Evolutionary conservation across 257 asterid genomes (phyloP), one percentile per base, ranked within the genome.

Genomic region (Scutellaria galericulata): DNA sequence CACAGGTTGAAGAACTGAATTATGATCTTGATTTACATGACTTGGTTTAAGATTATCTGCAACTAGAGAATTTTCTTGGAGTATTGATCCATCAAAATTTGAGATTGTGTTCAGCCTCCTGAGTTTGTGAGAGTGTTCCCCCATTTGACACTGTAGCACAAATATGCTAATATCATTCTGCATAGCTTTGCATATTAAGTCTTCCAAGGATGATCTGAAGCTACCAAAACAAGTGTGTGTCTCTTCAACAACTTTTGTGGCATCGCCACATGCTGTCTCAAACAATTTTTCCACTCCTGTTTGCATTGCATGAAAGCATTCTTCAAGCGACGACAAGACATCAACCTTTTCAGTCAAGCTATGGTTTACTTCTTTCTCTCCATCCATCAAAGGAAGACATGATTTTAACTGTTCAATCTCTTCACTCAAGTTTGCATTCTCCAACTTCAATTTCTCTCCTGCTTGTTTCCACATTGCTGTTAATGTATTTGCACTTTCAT

Each of bases 131-230:
- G 68, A 45, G 80, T 63, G 66, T 44, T 86, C 88, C 40, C 52
- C 76, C 60, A 83, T 72, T 53, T 86, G 85, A 72, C 84, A 75
- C 69, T 80, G 82, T 44, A 87, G 80, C 77, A 86, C 84, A 62
- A 84, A 77, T 45, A 79, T 77, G 79, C 65, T 63, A 41, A 84
- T 69, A 74, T 84, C 87, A 47, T 80, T 86, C 84, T 76, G 82
- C 78, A 77, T 22, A 55, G 83, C 80, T 64, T 68, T 70, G 82
- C 84, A 73, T 63, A 68, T 52, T 68, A 86, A 58, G 40, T 84
- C 90, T 65, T 87, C 91, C 63, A 85, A 69, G 64, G 83, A 73
- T 66, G 84, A 83, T 80, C 80, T 82, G 70, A 82, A 84, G 79
- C 82, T 74, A 74, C 82, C 57, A 77, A 77, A 83, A 77, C 57